Percentiles rank a stretch among this genome's conserved stretches.
Evolutionary conservation across 2,329 filamentous ascomycete genomes (phyloP).

Genomic region (Chrysosporium queenslandicum): DNA sequence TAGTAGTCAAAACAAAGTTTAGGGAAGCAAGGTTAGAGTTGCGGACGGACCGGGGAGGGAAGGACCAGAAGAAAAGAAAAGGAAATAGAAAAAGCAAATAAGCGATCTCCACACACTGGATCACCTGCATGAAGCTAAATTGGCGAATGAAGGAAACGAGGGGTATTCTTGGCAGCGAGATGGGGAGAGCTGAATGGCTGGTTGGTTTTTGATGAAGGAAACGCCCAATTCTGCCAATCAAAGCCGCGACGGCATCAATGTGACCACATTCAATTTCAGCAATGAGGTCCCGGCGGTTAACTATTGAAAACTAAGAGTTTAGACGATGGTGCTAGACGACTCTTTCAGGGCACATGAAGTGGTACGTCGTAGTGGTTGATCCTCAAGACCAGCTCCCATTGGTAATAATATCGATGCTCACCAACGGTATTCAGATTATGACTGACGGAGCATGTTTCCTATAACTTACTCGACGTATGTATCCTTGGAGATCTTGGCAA

Average conservation of each 20-base stretch:
- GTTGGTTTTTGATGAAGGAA: background rate
- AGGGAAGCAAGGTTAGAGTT: conserved; percentile 1
- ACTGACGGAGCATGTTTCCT: too few relatives aligned
- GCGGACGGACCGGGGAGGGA: background rate
- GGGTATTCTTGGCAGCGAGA: background rate
- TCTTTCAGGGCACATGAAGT: too few relatives aligned
- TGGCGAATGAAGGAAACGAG: background rate
- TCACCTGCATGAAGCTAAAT: conserved; percentile 2
- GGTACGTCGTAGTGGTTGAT: too few relatives aligned
- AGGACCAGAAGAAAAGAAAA: too few relatives aligned
- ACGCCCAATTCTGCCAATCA: background rate
- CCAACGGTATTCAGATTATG: too few relatives aligned
- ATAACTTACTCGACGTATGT: too few relatives aligned
- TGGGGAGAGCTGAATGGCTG: background rate
- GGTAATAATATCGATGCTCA: too few relatives aligned
- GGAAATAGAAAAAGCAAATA: background rate
- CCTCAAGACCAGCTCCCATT: too few relatives aligned
- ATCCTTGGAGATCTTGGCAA: background rate
- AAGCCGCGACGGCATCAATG: background rate
- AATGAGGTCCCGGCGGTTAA: too few relatives aligned
- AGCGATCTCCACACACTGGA: background rate
- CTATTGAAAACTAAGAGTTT: too few relatives aligned
- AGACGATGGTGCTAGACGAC: too few relatives aligned
- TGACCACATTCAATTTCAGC: too few relatives aligned
- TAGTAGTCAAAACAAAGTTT: background rate